phyloP scores from a whole-genome alignment of 129 eudicot species.

The Pulicaria dysenterica region DNA sequence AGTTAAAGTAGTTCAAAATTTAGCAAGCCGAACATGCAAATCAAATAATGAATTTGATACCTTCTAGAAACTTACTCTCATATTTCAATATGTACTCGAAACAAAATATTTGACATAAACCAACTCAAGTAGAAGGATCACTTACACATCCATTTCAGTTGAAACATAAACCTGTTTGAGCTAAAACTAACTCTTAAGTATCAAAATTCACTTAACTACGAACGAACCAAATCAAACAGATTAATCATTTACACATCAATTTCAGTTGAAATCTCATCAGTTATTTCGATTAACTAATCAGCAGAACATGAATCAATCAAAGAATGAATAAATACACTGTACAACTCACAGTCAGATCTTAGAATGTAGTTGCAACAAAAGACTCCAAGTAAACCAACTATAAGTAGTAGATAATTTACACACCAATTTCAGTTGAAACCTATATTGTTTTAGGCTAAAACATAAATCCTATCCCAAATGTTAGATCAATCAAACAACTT shows the following conservation, averaged over 20 bases:
- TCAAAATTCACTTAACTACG: background rate
- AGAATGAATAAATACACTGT: background rate
- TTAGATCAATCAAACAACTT: background rate
- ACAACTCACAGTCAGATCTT: background rate
- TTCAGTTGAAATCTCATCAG: background rate
- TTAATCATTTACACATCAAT: background rate
- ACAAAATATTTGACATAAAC: background rate
- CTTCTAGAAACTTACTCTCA: background rate
- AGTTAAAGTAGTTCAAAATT: background rate
- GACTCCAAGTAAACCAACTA: background rate
- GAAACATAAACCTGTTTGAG: background rate
- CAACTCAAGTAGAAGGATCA: background rate
- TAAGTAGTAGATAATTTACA: background rate
- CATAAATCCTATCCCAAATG: background rate
- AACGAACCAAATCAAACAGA: background rate
- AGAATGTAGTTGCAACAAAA: background rate
- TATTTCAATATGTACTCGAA: background rate
- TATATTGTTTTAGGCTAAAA: background rate
- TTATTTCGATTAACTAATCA: background rate
- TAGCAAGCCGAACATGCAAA: background rate
- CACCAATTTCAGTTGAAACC: background rate
- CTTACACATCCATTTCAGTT: background rate
- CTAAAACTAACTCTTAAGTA: background rate
- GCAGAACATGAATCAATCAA: background rate
- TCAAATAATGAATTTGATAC: background rate